Evolutionary conservation across 148 eudicot genomes (phyloP), one percentile per base, ranked within the genome.

Genomic region (Chenopodium berlandieri): DNA sequence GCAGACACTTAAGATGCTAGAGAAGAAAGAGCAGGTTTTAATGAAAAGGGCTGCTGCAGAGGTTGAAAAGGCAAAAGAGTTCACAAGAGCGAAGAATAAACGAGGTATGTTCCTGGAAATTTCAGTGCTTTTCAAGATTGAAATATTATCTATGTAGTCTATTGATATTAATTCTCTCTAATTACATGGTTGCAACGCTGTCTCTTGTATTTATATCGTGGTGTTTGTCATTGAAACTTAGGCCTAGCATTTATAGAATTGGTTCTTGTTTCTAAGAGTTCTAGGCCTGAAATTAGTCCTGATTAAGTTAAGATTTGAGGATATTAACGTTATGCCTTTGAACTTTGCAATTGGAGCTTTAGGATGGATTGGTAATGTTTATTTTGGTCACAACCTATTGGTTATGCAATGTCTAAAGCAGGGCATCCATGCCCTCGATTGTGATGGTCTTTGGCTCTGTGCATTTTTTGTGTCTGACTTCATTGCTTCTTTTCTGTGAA

Each of bases 1-100:
- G 81, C 87, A 94, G 97, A 88, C 97, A 56, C 94, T 92, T 63
- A 94, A 90, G 83, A 94, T 90, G 93, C 86, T 92, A 44, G 95
- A 94, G 91, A 94, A 94, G 82, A 94, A 91, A 86, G 97, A 94
- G 83, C 89, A 88, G 23, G 86, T 94, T 56, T 84, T 94, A 25
- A 2, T 87, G 74, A 94, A 92, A 86, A 94, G 91, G 84, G 97
- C 92, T 84, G 82, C 92, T 50, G 86, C 85, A 17, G 97, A 94
- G 87, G 88, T 92, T 62, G 94, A 90, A 65, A 92, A 80, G 88
- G 95, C 95, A 20, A 92, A 91, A 84, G 96, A 91, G 66, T 91
- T 85, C 58, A 85, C 91, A n/a, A 85, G 88, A 85, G 95, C 91
- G 7, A 93, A 89, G 87, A 93, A 93, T 80, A 93, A 92, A 83